Evolutionary conservation across 352 stramenopile genomes (phyloP), one percentile per base, ranked within the genome.

Genomic region (Globisporangium cylindrosporum): DNA sequence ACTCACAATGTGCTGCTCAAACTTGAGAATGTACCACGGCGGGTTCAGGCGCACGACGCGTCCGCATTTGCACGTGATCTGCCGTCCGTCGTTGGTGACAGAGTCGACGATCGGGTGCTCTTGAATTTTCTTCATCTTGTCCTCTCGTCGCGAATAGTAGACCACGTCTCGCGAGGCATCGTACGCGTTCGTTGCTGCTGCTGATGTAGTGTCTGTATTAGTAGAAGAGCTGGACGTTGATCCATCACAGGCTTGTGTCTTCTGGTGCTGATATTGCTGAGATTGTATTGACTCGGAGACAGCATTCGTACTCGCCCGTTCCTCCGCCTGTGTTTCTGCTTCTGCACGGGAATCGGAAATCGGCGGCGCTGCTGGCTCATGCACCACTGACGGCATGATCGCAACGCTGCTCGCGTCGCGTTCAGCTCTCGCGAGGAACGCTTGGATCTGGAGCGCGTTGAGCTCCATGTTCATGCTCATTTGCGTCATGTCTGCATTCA

Each of bases 21-120:
- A 94, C 70, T 94, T 94, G 55, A 91, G 73, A 59, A 94, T 91
- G 64, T 94, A 94, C 87, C 87, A 94, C 34, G 87, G 80, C 38
- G 87, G 87, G 27, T 94, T 94, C 18, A 94, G 67, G 0, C 83
- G 77, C 58, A 94, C 87, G 51, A 66, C 77, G 49, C 84, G 82
- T 3, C 87, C 84, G 68, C 87, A 94, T 34, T 88, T 91, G 67
- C 87, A 94, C 36, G 69, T 51, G 1, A 94, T 76, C 9, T 73
- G 73, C 7, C 84, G 79, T 3, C 87, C 87, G 62, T 94, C 84
- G 0, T 64, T 7, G 0, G 79, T 69, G 2, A 90, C 74, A 0
- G 73, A 79, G 4, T 59, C 59, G 20, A 91, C 84, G 18, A 87
- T 73, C 9, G 87, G 87, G 64, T 94, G 87, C 12, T 73, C 62